Evolutionary conservation across 2,329 filamentous ascomycete species (phyloP), one percentile per base, ranked within the genome.

Genomic region (Helminthosporium solani): DNA sequence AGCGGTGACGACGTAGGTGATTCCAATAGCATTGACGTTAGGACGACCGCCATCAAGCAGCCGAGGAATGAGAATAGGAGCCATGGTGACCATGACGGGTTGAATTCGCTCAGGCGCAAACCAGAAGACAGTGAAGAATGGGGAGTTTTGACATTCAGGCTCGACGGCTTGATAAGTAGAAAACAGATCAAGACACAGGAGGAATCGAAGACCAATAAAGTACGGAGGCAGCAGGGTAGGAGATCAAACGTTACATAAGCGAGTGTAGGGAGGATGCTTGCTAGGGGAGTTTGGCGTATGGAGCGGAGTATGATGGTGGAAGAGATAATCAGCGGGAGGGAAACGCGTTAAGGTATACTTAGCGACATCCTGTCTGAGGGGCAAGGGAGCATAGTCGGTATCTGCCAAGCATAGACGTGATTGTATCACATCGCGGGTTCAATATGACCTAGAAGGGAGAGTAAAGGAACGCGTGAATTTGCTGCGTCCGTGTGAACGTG

Each of bases 381-480:
- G 61, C 58, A 68, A 67, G 62, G 64, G 61, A 63, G 53, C 46
- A 53, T 56, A 58, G 48, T 56, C 62, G 57, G 58, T 56, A 57
- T 53, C 50, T 58, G 52, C 60, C 50, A 56, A 63, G 57, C 53
- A 54, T 50, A 53, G 31, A 54, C 57, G 56, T 44, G 52, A 40
- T 45, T 42, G 52, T 57, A 46, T 57, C 52, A 57, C 60, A 46
- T 49, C 46, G 48, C 48, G 45, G 56, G 54, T 52, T 50, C 59
- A 49, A 60, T 64, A 57, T 55, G 49, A 61, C 60, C n/a, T 44
- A 41, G 39, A 59, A 60, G 57, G 56, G 53, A 63, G 58, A 48
- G 56, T 54, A 57, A 60, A 52, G 57, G 54, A 44, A 57, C 52
- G 53, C 53, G 57, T 57, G 54, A 60, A 58, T 46, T 52, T 47